Evolutionary conservation across 805 yeast species (phyloP), one percentile per base, ranked within the genome.

Genomic region (Naumovozyma baii): DNA sequence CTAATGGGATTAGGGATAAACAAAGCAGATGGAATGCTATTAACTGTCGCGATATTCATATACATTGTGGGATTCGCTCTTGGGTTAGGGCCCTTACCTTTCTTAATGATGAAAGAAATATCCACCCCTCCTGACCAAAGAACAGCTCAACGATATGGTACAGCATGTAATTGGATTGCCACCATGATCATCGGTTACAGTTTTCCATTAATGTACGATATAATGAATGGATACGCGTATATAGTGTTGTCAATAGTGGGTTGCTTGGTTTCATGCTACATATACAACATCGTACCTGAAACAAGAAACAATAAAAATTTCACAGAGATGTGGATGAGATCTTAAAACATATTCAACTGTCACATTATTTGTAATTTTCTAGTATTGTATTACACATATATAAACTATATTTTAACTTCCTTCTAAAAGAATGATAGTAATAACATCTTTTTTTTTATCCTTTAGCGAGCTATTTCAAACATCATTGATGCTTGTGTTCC

Each of bases 51-150:
- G 14, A 80, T 85, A 0, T 72, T 83, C 40, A 54, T 71, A 2
- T 85, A 84, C 57, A 85, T 87, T 33, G 75, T 81, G 2, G 72
- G 83, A 28, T 87, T 86, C 65, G 95, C 95, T 0, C 66, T 80
- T 34, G 96, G 96, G 0, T 61, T 84, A 45, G 96, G 96, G 0
- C 96, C 96, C 7, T 84, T 87, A 40, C 96, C 96, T 31, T 87
- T 87, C 63, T 63, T 86, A 46, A 61, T 85, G 35, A 78, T 87
- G 10, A 73, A 90, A 5, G 96, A 88, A 57, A 78, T 87, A 12
- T 79, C 92, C 0, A 94, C 85, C 47, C 63, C 73, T 18, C 75
- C 76, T 44, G 88, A 87, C 2, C 79, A 78, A 46, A 86, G 85
- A 4, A 67, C 76, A 35, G 95, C 95, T 0, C 96, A 88, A 61